A percentile compares a stretch with the other conserved stretches of the same genome.
These are phyloP conservation scores for Saccharomycopsis sp. DNA, from an alignment of 805 yeast genomes.

Conservation along the genomic window DNA sequence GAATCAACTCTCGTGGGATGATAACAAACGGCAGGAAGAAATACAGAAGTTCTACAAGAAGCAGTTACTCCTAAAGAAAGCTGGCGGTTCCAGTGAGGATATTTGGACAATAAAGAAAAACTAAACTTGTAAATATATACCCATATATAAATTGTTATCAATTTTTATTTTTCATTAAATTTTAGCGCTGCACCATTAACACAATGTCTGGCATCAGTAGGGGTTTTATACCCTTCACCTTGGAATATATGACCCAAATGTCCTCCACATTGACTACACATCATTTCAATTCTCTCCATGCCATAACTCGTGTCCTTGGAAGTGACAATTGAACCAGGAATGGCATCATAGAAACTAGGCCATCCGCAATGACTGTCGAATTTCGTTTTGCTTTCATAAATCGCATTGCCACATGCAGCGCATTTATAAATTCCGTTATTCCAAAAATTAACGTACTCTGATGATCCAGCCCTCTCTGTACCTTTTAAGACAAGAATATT, in stretches of 20 bases:
- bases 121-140: neutral
- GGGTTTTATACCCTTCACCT: conserved; percentile 85
- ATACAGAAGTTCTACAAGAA: conserved; percentile 68
- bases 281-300: conserved; percentile 82
- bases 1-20: conserved; percentile 38
- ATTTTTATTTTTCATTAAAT: conserved; percentile 41
- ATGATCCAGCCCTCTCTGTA: conserved; percentile 40
- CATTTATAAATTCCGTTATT: conserved; percentile 66
- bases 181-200: conserved; percentile 81
- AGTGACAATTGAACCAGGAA: conserved; percentile 68
- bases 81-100: conserved; percentile 74
- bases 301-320: conserved; percentile 60
- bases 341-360: conserved; percentile 93
- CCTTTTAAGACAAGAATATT: conserved; percentile 58
- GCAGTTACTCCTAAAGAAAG: conserved; percentile 51
- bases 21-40: conserved; percentile 35
- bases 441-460: conserved; percentile 35
- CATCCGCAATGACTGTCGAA: conserved; percentile 94
- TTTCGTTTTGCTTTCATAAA: conserved; percentile 74
- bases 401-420: conserved; percentile 77
- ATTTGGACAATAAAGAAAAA: conserved; percentile 52
- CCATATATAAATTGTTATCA: no score
- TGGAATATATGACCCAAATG: conserved; percentile 93
- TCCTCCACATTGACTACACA: conserved; percentile 83
- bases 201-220: conserved; percentile 91